Evolutionary conservation across 129 eudicot genomes (phyloP), one percentile per base, ranked within the genome.

Genomic region (Flaveria bidentis): DNA sequence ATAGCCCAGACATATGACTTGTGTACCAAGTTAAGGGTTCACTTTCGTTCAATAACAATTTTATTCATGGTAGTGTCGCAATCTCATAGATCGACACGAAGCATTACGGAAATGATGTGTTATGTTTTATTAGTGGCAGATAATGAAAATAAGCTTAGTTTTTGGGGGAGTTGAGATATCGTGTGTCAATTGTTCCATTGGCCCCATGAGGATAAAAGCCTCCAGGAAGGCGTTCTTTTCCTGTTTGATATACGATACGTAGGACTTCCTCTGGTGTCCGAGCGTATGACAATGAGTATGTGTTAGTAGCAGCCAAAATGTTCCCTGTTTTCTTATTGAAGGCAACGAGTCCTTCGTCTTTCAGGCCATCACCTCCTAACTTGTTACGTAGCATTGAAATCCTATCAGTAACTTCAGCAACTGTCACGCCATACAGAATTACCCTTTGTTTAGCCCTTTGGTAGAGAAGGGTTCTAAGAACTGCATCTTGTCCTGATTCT

Each of bases 331-430:
- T 76, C 53, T 65, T 76, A 20, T 88, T 91, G 60, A 7, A 1
- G 4, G 82, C 90, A 6, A 80, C 10, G 9, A 94, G 81, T 9
- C 97, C 97, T 81, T 91, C 90, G 14, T 94, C 98, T 81, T 87
- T 94, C 10, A 63, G 0, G 9, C 97, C 96, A 5, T 51, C 77
- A 2, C 73, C 63, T 22, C 93, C 98, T 5, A 94, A 85, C 76
- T 77, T 85, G 70, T 94, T 89, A 49, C 97, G 72, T 9, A 94
- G 81, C 45, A 62, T 62, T 4, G 98, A 94, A 9, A 94, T 91
- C n/a, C 46, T 73, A 77, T 36, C 41, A 5, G 41, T 36, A 36
- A 36, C 5, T 36, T 86, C 96, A 9, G 84, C 91, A 23, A 94
- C 98, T 0, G 87, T 85, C 55, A 85, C 30, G 12, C 82, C 89